Percentiles rank a stretch among this genome's conserved stretches.
These are phyloP conservation scores for Pseudomonodictys pantanalensis DNA, from an alignment of 495 filamentous ascomycete species.

Conservation along the genomic window DNA sequence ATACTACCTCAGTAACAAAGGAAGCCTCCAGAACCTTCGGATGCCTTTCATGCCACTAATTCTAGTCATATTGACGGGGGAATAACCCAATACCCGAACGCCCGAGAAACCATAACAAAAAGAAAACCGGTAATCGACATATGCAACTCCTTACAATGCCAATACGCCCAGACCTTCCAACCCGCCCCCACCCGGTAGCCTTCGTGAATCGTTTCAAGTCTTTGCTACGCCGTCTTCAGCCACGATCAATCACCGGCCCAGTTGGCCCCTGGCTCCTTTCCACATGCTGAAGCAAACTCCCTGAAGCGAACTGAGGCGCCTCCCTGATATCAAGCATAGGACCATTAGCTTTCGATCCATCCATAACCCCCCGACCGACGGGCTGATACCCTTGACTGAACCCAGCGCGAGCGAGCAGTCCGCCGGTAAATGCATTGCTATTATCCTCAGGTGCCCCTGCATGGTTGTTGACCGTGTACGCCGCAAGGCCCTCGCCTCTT, in stretches of 20 bases:
- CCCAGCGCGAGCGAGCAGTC: slow-evolving; percentile 30
- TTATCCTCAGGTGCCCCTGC: slow-evolving; percentile 24
- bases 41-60: no score
- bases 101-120: no score
- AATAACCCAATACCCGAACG: no score
- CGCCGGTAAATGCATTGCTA: slow-evolving; percentile 35
- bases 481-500: slow-evolving; percentile 18
- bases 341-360: slow-evolving; percentile 50
- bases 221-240: slow-evolving; percentile 36
- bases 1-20: background rate
- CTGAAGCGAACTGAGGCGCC: slow-evolving; percentile 52
- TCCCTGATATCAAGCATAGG: slow-evolving; percentile 58
- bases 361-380: slow-evolving; percentile 53
- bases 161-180: background rate
- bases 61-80: no score
- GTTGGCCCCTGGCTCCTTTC: slow-evolving; percentile 33
- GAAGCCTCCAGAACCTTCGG: no score
- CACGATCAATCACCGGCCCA: slow-evolving; percentile 37
- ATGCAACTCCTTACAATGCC: slow-evolving; percentile 21
- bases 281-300: slow-evolving; percentile 51
- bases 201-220: slow-evolving; percentile 9
- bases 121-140: no score
- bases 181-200: background rate
- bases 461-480: slow-evolving; percentile 30
- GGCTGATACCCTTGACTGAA: slow-evolving; percentile 37